phyloP scores from a whole-genome alignment of 495 filamentous ascomycete genomes.

The Lindgomyces ingoldianus region DNA sequence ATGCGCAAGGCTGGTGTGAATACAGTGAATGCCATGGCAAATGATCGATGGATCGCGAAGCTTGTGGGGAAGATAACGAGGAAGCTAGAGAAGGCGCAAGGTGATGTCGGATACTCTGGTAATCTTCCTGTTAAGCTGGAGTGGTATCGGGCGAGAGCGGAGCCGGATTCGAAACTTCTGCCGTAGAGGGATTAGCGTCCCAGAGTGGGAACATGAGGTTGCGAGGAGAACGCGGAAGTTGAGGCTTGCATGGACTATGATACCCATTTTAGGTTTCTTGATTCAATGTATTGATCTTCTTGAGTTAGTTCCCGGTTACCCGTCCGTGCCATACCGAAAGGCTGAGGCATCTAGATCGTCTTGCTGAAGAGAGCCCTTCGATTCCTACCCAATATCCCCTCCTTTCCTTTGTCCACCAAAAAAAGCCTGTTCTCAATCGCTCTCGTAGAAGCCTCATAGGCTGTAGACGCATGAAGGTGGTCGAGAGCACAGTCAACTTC shows the following conservation, averaged over 20 bases:
- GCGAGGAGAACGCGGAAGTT: neutral
- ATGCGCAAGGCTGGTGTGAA: constrained; percentile 30
- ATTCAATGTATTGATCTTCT: no score
- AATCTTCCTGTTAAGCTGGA: constrained; percentile 38
- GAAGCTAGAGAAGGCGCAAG: constrained; percentile 44
- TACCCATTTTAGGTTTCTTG: neutral
- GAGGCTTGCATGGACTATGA: neutral
- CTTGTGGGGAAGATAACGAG: constrained; percentile 45
- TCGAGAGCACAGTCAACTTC: neutral
- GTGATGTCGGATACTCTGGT: constrained; percentile 44
- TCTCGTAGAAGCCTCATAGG: neutral
- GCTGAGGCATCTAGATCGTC: no score
- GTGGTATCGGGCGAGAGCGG: constrained; percentile 31
- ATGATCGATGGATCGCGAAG: constrained; percentile 49
- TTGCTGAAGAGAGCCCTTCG: neutral
- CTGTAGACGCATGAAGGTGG: neutral
- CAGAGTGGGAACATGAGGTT: neutral
- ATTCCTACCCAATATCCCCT: neutral
- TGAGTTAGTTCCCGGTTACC: neutral
- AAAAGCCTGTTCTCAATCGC: neutral
- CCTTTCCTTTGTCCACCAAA: neutral
- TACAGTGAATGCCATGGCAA: constrained; percentile 41
- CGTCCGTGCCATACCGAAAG: no score
- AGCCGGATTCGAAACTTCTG: constrained; percentile 35
- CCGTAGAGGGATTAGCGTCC: constrained; percentile 13